phyloP scores from a whole-genome alignment of 805 yeast genomes.

The Yueomyces sp. region DNA sequence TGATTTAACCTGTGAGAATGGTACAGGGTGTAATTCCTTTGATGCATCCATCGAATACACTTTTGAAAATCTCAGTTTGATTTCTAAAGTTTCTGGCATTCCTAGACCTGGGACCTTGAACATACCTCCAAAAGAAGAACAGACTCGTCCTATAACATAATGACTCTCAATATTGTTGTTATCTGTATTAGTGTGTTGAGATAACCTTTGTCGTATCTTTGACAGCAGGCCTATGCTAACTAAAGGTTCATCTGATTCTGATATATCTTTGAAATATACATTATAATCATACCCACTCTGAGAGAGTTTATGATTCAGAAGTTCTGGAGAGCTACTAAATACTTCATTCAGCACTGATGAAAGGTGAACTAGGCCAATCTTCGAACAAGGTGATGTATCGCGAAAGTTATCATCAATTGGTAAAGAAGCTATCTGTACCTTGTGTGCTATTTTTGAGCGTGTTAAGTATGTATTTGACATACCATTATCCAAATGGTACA shows the following conservation, averaged over 20 bases:
- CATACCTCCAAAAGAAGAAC: conserved; percentile 23
- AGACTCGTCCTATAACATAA: conserved; percentile 23
- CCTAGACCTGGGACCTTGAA: conserved; percentile 7
- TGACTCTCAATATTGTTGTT: neutral
- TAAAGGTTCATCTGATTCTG: conserved; percentile 24
- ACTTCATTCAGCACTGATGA: conserved; percentile 18
- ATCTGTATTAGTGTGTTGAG: neutral
- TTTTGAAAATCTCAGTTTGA: conserved; percentile 21
- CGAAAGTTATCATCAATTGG: conserved; percentile 10
- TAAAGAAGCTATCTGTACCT: conserved; percentile 16
- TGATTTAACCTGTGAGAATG: neutral
- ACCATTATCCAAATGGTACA: conserved; percentile 20
- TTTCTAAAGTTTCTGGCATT: conserved; percentile 20
- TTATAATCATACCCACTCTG: conserved; percentile 17
- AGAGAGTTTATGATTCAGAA: conserved; percentile 10
- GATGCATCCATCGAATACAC: conserved; percentile 5
- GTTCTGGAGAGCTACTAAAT: conserved; percentile 22
- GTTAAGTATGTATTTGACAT: conserved; percentile 18
- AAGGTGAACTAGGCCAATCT: conserved; percentile 20
- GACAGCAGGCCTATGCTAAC: conserved; percentile 24
- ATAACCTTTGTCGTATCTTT: conserved; percentile 14
- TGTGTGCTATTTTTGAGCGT: conserved; percentile 17
- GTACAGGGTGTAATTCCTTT: neutral
- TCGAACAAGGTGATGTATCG: conserved; percentile 6
- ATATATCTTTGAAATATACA: conserved; percentile 21